These are phyloP conservation scores for Colletotrichum costaricense DNA, from an alignment of 2,329 filamentous ascomycete genomes.

Conservation along the genomic window DNA sequence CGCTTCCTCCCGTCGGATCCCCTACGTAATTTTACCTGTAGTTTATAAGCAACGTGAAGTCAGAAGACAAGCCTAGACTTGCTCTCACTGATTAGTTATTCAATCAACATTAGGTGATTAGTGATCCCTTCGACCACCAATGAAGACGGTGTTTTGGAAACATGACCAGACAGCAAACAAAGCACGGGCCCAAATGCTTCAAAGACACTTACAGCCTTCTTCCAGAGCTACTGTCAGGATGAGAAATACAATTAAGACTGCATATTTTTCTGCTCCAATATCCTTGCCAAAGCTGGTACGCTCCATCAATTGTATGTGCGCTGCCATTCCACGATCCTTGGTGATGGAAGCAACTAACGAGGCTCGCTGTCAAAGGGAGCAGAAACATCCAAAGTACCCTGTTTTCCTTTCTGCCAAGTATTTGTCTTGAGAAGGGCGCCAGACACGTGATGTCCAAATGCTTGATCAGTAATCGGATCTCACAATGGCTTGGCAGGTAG, in stretches of 20 bases:
- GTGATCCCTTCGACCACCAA: background rate
- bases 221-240: background rate
- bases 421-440: background rate
- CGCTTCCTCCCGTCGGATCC: background rate
- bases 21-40: background rate
- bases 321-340: too few species aligned
- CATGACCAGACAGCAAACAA: too few species aligned
- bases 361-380: too few species aligned
- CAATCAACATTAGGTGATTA: background rate
- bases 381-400: too few species aligned
- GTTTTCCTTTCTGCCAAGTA: too few species aligned
- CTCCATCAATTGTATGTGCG: too few species aligned
- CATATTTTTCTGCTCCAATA: too few species aligned
- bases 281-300: too few species aligned
- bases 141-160: background rate
- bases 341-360: too few species aligned
- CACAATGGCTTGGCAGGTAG: too few species aligned
- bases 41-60: background rate
- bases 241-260: too few species aligned
- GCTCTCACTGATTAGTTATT: background rate
- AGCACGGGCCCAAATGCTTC: background rate
- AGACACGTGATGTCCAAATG: background rate
- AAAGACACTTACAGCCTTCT: background rate
- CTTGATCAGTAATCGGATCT: background rate
- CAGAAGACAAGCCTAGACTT: background rate